phyloP scores from a whole-genome alignment of 331 rosid genomes.

The Phaseolus coccineus region DNA sequence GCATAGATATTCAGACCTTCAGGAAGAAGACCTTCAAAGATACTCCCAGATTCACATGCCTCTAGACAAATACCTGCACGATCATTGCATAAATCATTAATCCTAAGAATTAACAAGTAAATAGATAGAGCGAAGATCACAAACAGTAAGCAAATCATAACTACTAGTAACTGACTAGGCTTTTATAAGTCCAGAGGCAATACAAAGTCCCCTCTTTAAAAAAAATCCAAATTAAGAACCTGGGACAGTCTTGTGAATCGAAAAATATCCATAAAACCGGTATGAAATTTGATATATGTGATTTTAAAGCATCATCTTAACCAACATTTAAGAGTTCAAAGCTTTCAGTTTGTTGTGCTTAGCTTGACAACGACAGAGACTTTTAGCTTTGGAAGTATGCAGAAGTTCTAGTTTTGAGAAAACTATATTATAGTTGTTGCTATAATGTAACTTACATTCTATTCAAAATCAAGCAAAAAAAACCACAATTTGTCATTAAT shows the following conservation, averaged over 20 bases:
- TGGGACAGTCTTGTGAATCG: not conserved
- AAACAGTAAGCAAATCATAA: constrained; percentile 36
- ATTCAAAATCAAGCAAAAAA: constrained; percentile 34
- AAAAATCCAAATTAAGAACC: constrained; percentile 23
- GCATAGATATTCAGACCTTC: constrained; percentile 85
- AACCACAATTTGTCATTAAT: not conserved
- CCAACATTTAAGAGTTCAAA: not conserved
- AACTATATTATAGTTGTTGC: constrained; percentile 32
- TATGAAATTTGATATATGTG: not conserved
- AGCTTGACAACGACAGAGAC: constrained; percentile 9
- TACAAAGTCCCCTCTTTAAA: not conserved
- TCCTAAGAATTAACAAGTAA: constrained; percentile 23
- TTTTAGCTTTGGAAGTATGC: not conserved
- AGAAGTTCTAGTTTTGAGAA: not conserved
- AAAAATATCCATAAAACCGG: constrained; percentile 7
- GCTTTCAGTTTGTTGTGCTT: not conserved
- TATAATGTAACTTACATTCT: not conserved
- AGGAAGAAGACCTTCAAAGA: constrained; percentile 93
- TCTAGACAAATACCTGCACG: constrained; percentile 89
- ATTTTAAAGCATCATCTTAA: not conserved
- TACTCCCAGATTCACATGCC: constrained; percentile 99
- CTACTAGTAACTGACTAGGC: constrained; percentile 62
- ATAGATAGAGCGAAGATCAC: constrained; percentile 18
- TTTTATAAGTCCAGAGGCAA: constrained; percentile 69
- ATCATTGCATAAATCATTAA: constrained; percentile 26